Percentiles rank a stretch among this genome's conserved stretches.
Evolutionary conservation across 2,329 filamentous ascomycete genomes (phyloP).

Genomic region (Amauroascus niger): DNA sequence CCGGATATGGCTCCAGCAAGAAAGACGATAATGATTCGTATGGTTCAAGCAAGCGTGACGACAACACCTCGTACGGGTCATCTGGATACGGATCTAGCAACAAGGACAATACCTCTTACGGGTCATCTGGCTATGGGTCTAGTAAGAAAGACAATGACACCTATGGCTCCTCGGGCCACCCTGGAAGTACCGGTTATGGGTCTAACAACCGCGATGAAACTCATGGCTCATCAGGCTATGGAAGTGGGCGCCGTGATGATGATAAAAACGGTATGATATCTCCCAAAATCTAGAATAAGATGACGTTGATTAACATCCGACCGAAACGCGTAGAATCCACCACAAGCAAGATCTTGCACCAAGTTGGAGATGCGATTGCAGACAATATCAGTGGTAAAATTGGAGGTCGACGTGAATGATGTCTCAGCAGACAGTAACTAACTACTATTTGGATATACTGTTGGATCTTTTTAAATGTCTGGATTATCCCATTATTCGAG

Average conservation of each 20-base stretch:
- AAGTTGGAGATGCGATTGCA: constrained; percentile 10
- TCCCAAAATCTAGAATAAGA: background rate
- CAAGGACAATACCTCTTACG: background rate
- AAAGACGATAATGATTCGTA: background rate
- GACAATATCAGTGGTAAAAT: constrained; percentile 9
- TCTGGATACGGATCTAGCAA: no score
- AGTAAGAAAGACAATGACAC: background rate
- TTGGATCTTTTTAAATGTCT: no score
- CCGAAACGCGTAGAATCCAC: background rate
- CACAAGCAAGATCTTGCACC: constrained; percentile 9
- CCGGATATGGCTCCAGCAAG: background rate
- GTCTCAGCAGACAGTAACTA: background rate
- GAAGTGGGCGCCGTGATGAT: constrained; percentile 6
- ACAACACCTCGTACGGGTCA: background rate
- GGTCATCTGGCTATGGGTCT: background rate
- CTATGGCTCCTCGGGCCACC: no score
- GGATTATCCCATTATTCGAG: no score
- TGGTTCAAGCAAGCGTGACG: background rate
- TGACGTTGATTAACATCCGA: background rate
- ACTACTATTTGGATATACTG: background rate
- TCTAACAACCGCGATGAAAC: background rate
- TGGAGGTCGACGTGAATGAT: background rate
- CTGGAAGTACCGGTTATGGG: no score
- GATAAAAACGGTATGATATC: constrained; percentile 10
- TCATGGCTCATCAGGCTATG: constrained; percentile 7